These are phyloP conservation scores for Amphibolis antarctica DNA, from an alignment of 106 monocot genomes.

Conservation along the genomic window DNA sequence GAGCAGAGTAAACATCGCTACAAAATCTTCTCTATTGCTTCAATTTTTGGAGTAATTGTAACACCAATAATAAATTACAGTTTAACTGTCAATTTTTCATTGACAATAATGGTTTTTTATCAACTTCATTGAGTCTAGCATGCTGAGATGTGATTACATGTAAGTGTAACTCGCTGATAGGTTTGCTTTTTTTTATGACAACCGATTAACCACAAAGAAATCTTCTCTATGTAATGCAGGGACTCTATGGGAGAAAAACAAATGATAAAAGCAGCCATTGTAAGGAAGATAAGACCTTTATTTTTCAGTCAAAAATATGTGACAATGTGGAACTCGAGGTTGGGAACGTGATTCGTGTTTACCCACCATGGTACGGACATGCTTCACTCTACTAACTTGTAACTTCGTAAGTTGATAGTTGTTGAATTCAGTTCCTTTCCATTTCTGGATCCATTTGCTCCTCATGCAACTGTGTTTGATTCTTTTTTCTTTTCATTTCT, in stretches of 20 bases:
- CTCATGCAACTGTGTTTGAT: neutral
- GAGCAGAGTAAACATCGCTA: no score
- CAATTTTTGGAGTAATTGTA: no score
- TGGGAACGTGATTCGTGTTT: conserved; percentile 8
- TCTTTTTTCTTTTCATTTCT: neutral
- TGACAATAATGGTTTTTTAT: no score
- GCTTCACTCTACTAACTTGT: neutral
- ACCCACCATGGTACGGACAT: conserved; percentile 10
- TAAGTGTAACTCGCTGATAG: no score
- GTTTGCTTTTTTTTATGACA: no score
- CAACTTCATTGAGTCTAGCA: no score
- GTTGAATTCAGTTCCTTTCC: neutral
- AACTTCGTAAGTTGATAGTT: neutral
- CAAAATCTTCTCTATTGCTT: no score
- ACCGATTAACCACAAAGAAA: no score
- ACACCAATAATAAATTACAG: no score
- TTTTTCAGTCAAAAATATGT: conserved; percentile 12
- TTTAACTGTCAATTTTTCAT: no score
- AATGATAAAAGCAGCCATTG: neutral
- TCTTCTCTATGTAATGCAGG: no score
- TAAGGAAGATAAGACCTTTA: conserved; percentile 6
- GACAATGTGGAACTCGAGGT: conserved; percentile 10
- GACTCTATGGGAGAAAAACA: neutral
- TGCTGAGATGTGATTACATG: no score
- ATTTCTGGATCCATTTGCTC: neutral